Conservation (phyloP, 768 basidiomycete genomes). For the Termitomyces sp. region DNA sequence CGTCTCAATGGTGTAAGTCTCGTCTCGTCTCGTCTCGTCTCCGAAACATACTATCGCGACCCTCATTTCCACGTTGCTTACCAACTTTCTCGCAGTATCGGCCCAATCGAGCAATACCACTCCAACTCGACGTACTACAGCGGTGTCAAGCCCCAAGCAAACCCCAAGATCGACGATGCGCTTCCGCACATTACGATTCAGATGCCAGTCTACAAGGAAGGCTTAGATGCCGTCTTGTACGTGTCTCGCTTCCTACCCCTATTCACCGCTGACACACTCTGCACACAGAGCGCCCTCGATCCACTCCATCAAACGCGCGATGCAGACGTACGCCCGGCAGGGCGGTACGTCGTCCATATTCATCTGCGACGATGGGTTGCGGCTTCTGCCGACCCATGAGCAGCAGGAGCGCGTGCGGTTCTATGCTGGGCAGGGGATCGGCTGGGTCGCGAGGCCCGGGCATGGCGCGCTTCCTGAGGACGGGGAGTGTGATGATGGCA, state of each 20-base stretch:
- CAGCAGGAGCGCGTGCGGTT: conserved; percentile 12
- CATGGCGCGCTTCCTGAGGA: conserved; percentile 8
- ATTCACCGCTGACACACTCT: background rate
- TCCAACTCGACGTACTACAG: conserved; percentile 81
- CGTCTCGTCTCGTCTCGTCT: no score
- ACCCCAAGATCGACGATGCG: conserved; percentile 43
- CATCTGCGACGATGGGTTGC: conserved; percentile 76
- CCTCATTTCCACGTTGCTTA: background rate
- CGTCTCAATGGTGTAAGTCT: conserved; percentile 57
- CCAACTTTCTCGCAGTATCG: conserved; percentile 51
- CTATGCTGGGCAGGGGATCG: conserved; percentile 14
- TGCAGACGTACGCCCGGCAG: conserved; percentile 85
- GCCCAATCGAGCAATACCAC: conserved; percentile 78
- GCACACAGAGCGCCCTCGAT: conserved; percentile 59
- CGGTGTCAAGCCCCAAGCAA: conserved; percentile 53
- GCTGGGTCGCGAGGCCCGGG: conserved; percentile 16
- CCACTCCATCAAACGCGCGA: conserved; percentile 72
- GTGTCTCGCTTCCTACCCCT: conserved; percentile 17
- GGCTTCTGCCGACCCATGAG: conserved; percentile 18
- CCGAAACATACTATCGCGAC: background rate
- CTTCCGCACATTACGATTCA: conserved; percentile 80
- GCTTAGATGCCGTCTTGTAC: conserved; percentile 63
- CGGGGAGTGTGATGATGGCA: background rate
- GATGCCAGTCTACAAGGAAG: conserved; percentile 86
- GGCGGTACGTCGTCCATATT: conserved; percentile 77